phyloP scores from a whole-genome alignment of 495 filamentous ascomycete genomes.

The Aspergillus homomorphus region DNA sequence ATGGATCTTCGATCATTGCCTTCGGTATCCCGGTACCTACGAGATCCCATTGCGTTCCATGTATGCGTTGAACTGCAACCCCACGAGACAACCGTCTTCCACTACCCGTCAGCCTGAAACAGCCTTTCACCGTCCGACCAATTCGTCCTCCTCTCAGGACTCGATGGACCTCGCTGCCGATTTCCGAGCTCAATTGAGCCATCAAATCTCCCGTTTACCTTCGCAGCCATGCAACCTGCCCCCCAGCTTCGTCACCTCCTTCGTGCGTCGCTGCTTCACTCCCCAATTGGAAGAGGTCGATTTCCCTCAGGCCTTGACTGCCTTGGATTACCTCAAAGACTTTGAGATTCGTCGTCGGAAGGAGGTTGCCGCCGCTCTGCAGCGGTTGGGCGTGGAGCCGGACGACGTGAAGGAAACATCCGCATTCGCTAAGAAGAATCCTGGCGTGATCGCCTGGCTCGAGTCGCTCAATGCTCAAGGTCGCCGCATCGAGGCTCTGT shows the following conservation, averaged over 20 bases:
- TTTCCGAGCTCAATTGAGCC: slow-evolving; percentile 60
- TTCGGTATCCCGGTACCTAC: slow-evolving; percentile 63
- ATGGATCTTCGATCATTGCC: slow-evolving; percentile 67
- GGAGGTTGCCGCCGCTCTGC: slow-evolving; percentile 49
- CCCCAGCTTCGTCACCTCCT: slow-evolving; percentile 62
- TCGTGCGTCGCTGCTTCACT: slow-evolving; percentile 62
- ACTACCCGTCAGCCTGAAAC: slow-evolving; percentile 31
- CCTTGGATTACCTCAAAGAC: slow-evolving; percentile 68
- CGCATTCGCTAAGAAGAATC: slow-evolving; percentile 43
- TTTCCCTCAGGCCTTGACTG: slow-evolving; percentile 69
- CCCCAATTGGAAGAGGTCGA: slow-evolving; percentile 56
- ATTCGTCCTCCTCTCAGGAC: slow-evolving; percentile 35
- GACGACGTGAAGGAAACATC: slow-evolving; percentile 38
- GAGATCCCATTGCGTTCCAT: slow-evolving; percentile 73
- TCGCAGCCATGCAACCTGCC: slow-evolving; percentile 65
- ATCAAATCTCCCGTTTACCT: slow-evolving; percentile 60
- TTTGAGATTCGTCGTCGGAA: slow-evolving; percentile 63
- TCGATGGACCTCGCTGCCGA: slow-evolving; percentile 50
- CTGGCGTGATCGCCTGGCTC: slow-evolving; percentile 55
- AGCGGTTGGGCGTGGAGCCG: slow-evolving; percentile 42
- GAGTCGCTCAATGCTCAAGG: slow-evolving; percentile 51
- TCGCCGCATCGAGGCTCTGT: slow-evolving; percentile 56
- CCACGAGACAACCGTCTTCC: slow-evolving; percentile 41
- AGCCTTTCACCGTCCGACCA: slow-evolving; percentile 34
- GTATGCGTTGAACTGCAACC: slow-evolving; percentile 67